Evolutionary conservation across 345 rosid genomes (phyloP).

Genomic region (Angophora floribunda): DNA sequence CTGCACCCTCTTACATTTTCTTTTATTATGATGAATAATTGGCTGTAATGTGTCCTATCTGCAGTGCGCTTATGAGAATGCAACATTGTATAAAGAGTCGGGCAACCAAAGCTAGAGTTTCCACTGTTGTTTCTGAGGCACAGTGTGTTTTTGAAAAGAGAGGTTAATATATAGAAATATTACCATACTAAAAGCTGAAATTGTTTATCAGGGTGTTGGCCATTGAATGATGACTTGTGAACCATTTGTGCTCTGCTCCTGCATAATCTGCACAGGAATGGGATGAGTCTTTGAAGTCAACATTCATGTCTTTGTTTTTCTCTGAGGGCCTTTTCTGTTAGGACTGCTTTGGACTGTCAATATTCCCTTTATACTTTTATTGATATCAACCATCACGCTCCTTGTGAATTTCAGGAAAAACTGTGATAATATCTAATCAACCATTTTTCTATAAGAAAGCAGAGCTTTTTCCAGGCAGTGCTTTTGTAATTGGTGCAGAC

Average conservation of each 20-base stretch:
- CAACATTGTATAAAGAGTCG: background rate
- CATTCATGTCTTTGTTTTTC: background rate
- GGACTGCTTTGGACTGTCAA: background rate
- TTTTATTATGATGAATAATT: background rate
- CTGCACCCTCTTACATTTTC: background rate
- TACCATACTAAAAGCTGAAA: background rate
- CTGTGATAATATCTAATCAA: conserved; percentile 84
- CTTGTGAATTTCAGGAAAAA: conserved; percentile 48
- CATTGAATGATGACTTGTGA: background rate
- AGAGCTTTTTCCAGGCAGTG: conserved; percentile 89
- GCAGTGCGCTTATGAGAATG: background rate
- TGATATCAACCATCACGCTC: background rate
- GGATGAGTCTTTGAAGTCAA: background rate
- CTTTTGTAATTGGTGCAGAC: conserved; percentile 90
- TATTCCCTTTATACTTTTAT: background rate
- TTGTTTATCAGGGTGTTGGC: background rate
- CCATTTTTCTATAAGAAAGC: conserved; percentile 95
- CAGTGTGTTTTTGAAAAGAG: background rate
- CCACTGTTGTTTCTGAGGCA: background rate
- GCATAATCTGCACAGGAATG: background rate
- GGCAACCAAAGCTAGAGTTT: background rate
- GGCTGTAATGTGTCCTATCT: background rate
- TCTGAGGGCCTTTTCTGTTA: background rate
- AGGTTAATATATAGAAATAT: background rate
- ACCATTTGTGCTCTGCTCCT: background rate